Conservation (phyloP, 2,329 filamentous ascomycete genomes). For the Waltergamsia citrina region DNA sequence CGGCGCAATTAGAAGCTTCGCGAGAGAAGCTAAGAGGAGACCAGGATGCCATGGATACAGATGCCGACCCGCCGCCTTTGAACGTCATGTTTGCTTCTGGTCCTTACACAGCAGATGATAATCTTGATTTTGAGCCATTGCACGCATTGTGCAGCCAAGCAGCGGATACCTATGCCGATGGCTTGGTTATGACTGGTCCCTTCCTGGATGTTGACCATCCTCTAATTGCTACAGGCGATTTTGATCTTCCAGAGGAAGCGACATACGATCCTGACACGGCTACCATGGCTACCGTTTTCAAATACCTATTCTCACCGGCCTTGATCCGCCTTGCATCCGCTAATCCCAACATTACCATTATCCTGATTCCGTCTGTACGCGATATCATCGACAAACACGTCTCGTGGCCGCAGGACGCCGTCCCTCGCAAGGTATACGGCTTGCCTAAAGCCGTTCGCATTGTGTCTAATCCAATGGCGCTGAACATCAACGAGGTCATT, state of each 20-base stretch:
- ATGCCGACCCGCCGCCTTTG: constrained; percentile 50
- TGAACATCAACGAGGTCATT: constrained; percentile 80
- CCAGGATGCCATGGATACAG: constrained; percentile 51
- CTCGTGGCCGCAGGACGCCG: constrained; percentile 63
- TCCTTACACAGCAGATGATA: constrained; percentile 87
- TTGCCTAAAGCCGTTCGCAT: constrained; percentile 68
- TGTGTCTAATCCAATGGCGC: constrained; percentile 82
- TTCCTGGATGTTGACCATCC: constrained; percentile 92
- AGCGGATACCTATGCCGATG: constrained; percentile 64
- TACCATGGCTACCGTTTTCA: constrained; percentile 77
- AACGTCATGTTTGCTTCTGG: constrained; percentile 73
- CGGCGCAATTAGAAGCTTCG: constrained; percentile 55
- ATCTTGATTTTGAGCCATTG: constrained; percentile 82
- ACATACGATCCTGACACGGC: constrained; percentile 65
- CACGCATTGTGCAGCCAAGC: constrained; percentile 73
- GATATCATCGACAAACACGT: constrained; percentile 77
- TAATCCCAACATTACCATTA: constrained; percentile 69
- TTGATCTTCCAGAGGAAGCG: constrained; percentile 62
- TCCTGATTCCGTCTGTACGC: constrained; percentile 75
- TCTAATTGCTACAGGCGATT: constrained; percentile 69
- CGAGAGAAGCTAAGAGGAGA: constrained; percentile 59
- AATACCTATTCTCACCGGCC: constrained; percentile 64
- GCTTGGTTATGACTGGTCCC: constrained; percentile 71
- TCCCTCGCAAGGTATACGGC: constrained; percentile 62
- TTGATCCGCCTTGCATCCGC: constrained; percentile 60